phyloP scores from a whole-genome alignment of 2,329 filamentous ascomycete genomes.

The Pyricularia grisea region DNA sequence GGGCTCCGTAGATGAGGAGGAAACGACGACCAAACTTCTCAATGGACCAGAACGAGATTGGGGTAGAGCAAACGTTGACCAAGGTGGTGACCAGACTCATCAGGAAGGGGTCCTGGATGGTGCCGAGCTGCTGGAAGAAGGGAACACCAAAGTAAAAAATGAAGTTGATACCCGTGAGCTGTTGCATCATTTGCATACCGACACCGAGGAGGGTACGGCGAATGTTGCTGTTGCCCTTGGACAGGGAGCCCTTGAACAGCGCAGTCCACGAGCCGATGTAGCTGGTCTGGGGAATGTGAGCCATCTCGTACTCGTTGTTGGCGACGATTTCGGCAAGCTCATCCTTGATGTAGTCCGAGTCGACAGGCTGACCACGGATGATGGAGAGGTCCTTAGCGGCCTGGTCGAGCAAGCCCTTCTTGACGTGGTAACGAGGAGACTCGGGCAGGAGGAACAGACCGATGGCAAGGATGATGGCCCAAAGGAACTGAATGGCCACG shows the following conservation, averaged over 20 bases:
- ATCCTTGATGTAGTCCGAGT: constrained; percentile 66
- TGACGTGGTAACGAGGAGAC: constrained; percentile 79
- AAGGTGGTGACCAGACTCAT: constrained; percentile 80
- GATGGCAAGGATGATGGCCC: constrained; percentile 63
- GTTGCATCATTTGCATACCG: constrained; percentile 73
- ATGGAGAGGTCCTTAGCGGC: constrained; percentile 54
- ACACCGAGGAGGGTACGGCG: constrained; percentile 64
- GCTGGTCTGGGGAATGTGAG: constrained; percentile 52
- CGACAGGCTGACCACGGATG: constrained; percentile 64
- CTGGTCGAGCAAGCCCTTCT: constrained; percentile 58
- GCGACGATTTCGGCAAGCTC: constrained; percentile 81
- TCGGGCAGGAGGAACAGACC: constrained; percentile 74
- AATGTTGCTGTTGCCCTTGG: constrained; percentile 54
- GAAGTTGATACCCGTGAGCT: constrained; percentile 83
- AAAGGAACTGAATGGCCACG: constrained; percentile 70
- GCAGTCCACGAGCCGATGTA: constrained; percentile 62
- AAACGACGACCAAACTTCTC: constrained; percentile 73
- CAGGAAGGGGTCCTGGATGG: constrained; percentile 69
- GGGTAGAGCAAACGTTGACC: constrained; percentile 80
- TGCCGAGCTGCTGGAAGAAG: constrained; percentile 72
- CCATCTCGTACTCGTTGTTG: constrained; percentile 79
- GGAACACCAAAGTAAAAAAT: constrained; percentile 82
- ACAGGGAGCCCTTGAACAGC: constrained; percentile 57
- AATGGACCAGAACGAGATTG: constrained; percentile 78
- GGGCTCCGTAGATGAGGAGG: constrained; percentile 68